Evolutionary conservation across 2,329 filamentous ascomycete species (phyloP).

Genomic region (Microascus cirrosus): DNA sequence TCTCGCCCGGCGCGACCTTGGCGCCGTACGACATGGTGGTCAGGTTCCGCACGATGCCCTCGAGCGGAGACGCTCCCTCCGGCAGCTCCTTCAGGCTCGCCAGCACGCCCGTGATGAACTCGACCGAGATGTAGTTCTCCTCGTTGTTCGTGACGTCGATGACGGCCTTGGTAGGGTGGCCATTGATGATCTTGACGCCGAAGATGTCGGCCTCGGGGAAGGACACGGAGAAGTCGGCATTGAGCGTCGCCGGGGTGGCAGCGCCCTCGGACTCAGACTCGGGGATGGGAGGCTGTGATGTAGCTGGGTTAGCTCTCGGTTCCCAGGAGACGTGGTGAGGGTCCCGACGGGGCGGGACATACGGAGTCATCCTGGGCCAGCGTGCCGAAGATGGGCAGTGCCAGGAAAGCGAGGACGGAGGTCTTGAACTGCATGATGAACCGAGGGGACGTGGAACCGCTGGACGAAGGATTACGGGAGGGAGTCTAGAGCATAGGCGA

Average conservation of each 20-base stretch:
- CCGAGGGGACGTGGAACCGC: not conserved
- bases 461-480: not conserved
- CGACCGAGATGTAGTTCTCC: conserved; percentile 59
- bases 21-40: conserved; percentile 65
- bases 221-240: conserved; percentile 53
- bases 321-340: not conserved
- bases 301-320: not conserved
- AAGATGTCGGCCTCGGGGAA: conserved; percentile 71
- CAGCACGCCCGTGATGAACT: conserved; percentile 67
- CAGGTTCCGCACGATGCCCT: conserved; percentile 69
- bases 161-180: conserved; percentile 70
- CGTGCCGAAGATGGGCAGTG: conserved; percentile 55
- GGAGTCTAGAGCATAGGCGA: not conserved
- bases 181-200: conserved; percentile 92
- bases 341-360: conserved; percentile 20
- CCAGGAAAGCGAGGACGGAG: conserved; percentile 60
- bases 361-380: conserved; percentile 40
- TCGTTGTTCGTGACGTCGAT: conserved; percentile 82
- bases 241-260: conserved; percentile 24
- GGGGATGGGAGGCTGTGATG: conserved; percentile 4
- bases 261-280: conserved; percentile 6
- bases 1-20: conserved; percentile 63
- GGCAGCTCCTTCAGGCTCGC: conserved; percentile 42
- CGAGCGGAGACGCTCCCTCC: conserved; percentile 28
- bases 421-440: conserved; percentile 60